Conservation (phyloP, 2,329 filamentous ascomycete genomes). For the Elsinoe necatrix region DNA sequence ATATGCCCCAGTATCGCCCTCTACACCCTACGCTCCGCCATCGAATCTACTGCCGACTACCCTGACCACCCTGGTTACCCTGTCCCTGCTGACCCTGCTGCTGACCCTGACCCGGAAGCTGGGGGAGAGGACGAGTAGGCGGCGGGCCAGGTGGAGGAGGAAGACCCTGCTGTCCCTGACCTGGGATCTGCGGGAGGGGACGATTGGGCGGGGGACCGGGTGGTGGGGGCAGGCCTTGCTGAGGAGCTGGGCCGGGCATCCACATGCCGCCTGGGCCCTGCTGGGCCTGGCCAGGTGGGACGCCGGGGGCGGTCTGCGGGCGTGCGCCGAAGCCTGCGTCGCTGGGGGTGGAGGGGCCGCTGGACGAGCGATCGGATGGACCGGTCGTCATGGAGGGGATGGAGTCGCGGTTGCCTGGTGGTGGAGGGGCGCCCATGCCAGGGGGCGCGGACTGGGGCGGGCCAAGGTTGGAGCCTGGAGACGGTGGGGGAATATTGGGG, state of each 20-base stretch:
- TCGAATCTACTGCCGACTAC: too few species aligned
- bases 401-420: neutral
- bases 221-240: too few species aligned
- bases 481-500: too few species aligned
- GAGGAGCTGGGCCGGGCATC: too few species aligned
- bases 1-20: too few species aligned
- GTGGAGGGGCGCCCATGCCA: neutral
- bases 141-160: neutral
- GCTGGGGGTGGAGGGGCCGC: neutral
- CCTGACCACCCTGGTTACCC: neutral
- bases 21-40: too few species aligned
- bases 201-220: too few species aligned
- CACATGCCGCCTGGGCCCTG: too few species aligned
- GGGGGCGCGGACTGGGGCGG: neutral
- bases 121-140: neutral
- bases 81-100: neutral
- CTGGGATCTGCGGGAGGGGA: too few species aligned
- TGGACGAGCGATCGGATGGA: neutral
- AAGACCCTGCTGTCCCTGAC: too few species aligned
- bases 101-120: neutral
- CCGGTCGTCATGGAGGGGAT: neutral
- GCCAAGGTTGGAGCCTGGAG: neutral
- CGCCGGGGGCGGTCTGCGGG: too few species aligned
- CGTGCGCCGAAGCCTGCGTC: neutral
- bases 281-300: too few species aligned